Conservation (phyloP, 768 basidiomycete species). For the Rhizopogon sp. region DNA sequence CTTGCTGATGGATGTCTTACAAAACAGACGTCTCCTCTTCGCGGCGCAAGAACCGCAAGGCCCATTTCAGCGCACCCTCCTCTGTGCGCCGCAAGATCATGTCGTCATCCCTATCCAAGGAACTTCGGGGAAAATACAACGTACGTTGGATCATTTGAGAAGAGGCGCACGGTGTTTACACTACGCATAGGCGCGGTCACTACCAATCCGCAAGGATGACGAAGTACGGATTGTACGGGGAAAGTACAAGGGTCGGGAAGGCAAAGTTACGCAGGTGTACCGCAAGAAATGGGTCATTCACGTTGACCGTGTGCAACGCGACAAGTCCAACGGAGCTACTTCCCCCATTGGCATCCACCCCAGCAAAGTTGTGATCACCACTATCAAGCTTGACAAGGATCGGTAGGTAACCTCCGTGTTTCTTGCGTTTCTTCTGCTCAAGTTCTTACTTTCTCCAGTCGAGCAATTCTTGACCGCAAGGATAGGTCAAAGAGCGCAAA, state of each 20-base stretch:
- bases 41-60: slow-evolving; percentile 97
- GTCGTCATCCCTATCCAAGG: slow-evolving; percentile 94
- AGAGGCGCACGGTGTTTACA: neutral
- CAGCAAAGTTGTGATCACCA: slow-evolving; percentile 92
- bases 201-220: slow-evolving; percentile 97
- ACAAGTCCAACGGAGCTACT: slow-evolving; percentile 95
- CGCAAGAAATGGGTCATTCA: slow-evolving; percentile 99
- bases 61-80: slow-evolving; percentile 94
- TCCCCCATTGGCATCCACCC: slow-evolving; percentile 94
- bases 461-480: slow-evolving; percentile 85
- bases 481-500: slow-evolving; percentile 62
- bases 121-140: slow-evolving; percentile 87
- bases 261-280: slow-evolving; percentile 96
- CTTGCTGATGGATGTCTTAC: slow-evolving; percentile 27
- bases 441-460: slow-evolving; percentile 36
- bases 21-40: slow-evolving; percentile 79
- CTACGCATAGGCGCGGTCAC: slow-evolving; percentile 65
- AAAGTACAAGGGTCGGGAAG: slow-evolving; percentile 98
- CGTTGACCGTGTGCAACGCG: slow-evolving; percentile 95
- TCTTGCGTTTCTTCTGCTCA: neutral
- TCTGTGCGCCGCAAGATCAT: slow-evolving; percentile 96
- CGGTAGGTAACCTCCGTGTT: slow-evolving; percentile 36
- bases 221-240: slow-evolving; percentile 96
- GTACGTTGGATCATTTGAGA: slow-evolving; percentile 42
- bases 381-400: slow-evolving; percentile 91